Percentiles rank a stretch among this genome's conserved stretches.
These are phyloP conservation scores for Chytridium lagenaria DNA, from an alignment of 371 early-diverging fungal species.

Conservation along the genomic window DNA sequence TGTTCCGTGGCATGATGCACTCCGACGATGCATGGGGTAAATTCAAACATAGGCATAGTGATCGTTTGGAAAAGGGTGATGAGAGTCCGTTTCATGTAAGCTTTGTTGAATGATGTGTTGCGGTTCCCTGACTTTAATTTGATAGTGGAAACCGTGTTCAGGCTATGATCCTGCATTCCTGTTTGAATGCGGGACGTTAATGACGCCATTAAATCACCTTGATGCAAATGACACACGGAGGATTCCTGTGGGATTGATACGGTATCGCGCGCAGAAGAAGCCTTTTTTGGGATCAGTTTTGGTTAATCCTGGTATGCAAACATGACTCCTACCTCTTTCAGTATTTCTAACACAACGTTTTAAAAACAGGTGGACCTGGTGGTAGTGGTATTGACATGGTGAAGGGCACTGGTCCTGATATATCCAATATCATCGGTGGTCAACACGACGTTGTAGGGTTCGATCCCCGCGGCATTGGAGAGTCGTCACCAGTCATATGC, in stretches of 20 bases:
- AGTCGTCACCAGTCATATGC: constrained; percentile 33
- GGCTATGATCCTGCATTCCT: neutral
- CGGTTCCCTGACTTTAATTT: neutral
- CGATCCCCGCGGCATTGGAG: constrained; percentile 21
- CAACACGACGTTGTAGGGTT: constrained; percentile 48
- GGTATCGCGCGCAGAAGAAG: neutral
- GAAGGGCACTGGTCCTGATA: constrained; percentile 4
- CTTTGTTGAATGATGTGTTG: no score
- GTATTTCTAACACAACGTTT: no score
- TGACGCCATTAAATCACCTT: constrained; percentile 39
- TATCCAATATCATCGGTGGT: constrained; percentile 30
- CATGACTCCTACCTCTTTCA: no score
- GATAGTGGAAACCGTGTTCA: neutral
- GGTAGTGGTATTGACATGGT: constrained; percentile 14
- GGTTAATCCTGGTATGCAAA: constrained; percentile 20
- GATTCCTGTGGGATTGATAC: neutral
- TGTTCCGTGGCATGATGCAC: neutral
- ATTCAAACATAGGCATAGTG: no score
- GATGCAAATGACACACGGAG: constrained; percentile 2
- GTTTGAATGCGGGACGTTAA: constrained; percentile 28
- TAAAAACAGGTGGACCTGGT: constrained; percentile 31
- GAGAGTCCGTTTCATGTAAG: neutral
- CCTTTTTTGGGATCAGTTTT: constrained; percentile 11
- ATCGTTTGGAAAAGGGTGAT: constrained; percentile 8
- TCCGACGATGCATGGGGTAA: no score